Evolutionary conservation across 106 monocot genomes (phyloP).

Genomic region (Dendrobium catenatum): DNA sequence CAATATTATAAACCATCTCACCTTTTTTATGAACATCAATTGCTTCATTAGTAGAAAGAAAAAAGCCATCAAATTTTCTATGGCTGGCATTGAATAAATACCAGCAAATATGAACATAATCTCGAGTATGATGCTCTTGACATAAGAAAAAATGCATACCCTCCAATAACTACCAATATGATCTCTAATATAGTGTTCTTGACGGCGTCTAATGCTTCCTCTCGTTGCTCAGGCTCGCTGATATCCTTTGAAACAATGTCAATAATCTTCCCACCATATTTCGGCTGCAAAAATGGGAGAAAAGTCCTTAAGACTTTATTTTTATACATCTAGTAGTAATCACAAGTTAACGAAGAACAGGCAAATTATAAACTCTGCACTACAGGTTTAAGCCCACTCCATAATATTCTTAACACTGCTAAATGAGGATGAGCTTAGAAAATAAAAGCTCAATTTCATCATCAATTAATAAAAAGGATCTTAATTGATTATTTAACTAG

Average conservation of each 20-base stretch:
- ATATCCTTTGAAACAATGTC: slow-evolving; percentile 68
- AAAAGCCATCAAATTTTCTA: neutral
- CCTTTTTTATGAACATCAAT: neutral
- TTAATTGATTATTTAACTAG: neutral
- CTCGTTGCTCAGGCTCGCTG: slow-evolving; percentile 46
- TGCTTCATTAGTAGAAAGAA: neutral
- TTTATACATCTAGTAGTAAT: neutral
- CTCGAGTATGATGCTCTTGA: neutral
- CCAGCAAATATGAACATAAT: neutral
- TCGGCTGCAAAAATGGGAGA: slow-evolving; percentile 43
- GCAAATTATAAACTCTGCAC: neutral
- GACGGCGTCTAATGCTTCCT: slow-evolving; percentile 52
- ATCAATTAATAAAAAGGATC: neutral
- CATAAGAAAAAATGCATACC: slow-evolving; percentile 29
- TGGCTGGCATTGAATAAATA: neutral
- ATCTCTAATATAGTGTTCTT: slow-evolving; percentile 46
- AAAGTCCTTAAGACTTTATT: neutral
- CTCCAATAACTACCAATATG: slow-evolving; percentile 50
- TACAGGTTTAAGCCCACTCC: neutral
- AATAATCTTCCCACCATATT: slow-evolving; percentile 76
- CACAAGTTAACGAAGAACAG: neutral
- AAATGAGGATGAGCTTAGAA: neutral
- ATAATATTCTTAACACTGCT: neutral
- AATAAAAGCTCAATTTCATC: neutral
- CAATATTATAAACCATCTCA: no score